Evolutionary conservation across 805 yeast species (phyloP).

Genomic region (Diddensiella caesifluorescens): DNA sequence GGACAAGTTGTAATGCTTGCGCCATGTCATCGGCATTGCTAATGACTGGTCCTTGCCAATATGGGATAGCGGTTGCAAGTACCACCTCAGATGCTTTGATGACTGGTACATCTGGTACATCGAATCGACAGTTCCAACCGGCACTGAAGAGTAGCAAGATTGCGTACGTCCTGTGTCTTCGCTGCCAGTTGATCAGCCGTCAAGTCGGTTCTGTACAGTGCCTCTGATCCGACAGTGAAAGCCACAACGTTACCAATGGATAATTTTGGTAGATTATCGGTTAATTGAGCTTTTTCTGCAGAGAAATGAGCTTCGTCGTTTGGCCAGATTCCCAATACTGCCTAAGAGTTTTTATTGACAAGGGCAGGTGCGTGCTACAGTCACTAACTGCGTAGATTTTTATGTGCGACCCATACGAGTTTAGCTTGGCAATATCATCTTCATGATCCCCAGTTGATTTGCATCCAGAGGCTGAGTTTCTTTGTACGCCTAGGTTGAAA

Average conservation of each 20-base stretch:
- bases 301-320: slow-evolving; percentile 72
- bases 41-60: slow-evolving; percentile 97
- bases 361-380: slow-evolving; percentile 95
- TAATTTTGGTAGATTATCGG: slow-evolving; percentile 63
- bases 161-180: slow-evolving; percentile 52
- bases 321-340: slow-evolving; percentile 92
- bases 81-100: slow-evolving; percentile 78
- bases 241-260: slow-evolving; percentile 59
- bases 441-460: slow-evolving; percentile 67
- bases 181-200: slow-evolving; percentile 68
- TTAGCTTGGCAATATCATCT: slow-evolving; percentile 56
- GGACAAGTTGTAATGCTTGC: slow-evolving; percentile 86
- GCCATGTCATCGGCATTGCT: slow-evolving; percentile 87
- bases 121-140: slow-evolving; percentile 96
- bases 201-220: slow-evolving; percentile 84
- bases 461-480: slow-evolving; percentile 62
- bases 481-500: slow-evolving; percentile 81
- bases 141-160: slow-evolving; percentile 53
- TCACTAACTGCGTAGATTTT: slow-evolving; percentile 92
- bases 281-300: slow-evolving; percentile 69
- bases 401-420: slow-evolving; percentile 56
- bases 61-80: slow-evolving; percentile 93
- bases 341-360: slow-evolving; percentile 66
- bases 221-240: slow-evolving; percentile 91
- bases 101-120: slow-evolving; percentile 64